Percentiles rank a stretch among this genome's conserved stretches.
Conservation (phyloP, 306 rosid species). For the Erythrophleum fordii region DNA sequence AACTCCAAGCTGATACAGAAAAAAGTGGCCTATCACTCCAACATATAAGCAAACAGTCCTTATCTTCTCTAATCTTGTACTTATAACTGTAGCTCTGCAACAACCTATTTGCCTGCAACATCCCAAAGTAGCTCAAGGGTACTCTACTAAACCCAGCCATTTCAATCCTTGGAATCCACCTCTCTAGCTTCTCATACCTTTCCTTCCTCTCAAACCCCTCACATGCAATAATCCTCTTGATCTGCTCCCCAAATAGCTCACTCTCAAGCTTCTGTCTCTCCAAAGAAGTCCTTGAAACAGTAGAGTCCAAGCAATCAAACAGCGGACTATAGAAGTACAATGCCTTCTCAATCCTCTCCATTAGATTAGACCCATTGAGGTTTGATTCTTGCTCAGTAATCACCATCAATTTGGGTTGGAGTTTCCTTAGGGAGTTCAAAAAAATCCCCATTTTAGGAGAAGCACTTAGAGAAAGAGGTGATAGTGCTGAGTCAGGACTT, state of each 20-base stretch:
- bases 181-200: slow-evolving; percentile 72
- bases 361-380: slow-evolving; percentile 62
- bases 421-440: slow-evolving; percentile 53
- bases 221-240: slow-evolving; percentile 72
- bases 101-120: slow-evolving; percentile 46
- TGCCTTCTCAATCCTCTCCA: slow-evolving; percentile 71
- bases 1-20: slow-evolving; percentile 73
- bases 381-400: slow-evolving; percentile 92
- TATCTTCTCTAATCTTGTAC: slow-evolving; percentile 56
- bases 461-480: slow-evolving; percentile 63
- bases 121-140: slow-evolving; percentile 53
- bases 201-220: slow-evolving; percentile 73
- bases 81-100: slow-evolving; percentile 54
- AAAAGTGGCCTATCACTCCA: slow-evolving; percentile 70
- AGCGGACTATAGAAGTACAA: slow-evolving; percentile 61
- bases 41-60: slow-evolving; percentile 56
- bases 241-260: slow-evolving; percentile 72
- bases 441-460: slow-evolving; percentile 80
- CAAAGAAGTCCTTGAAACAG: slow-evolving; percentile 43
- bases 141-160: slow-evolving; percentile 63
- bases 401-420: slow-evolving; percentile 72
- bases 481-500: slow-evolving; percentile 68
- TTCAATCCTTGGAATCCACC: slow-evolving; percentile 71
- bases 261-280: slow-evolving; percentile 64
- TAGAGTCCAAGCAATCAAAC: slow-evolving; percentile 75